Evolutionary conservation across 306 rosid genomes (phyloP).

Genomic region (Fragaria iinumae): DNA sequence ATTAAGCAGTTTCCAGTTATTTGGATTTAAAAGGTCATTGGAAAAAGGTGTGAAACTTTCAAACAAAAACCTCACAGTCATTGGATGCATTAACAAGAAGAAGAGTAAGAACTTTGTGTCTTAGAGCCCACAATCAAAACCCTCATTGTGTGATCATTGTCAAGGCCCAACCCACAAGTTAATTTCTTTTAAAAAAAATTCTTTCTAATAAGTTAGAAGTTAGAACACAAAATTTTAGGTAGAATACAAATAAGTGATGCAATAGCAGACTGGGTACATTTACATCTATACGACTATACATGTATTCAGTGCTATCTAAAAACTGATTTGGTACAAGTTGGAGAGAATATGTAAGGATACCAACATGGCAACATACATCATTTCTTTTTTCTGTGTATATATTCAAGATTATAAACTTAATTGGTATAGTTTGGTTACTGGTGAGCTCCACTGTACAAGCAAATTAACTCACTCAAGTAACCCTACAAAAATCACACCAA

Average conservation of each 20-base stretch:
- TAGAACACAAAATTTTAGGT: background rate
- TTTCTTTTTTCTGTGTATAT: conserved; percentile 11
- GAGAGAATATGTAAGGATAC: background rate
- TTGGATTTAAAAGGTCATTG: too few relatives aligned
- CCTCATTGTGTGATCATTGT: background rate
- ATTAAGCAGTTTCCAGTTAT: too few relatives aligned
- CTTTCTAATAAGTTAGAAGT: background rate
- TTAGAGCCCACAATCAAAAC: too few relatives aligned
- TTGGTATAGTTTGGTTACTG: conserved; percentile 53
- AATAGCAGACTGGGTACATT: background rate
- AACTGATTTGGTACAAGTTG: background rate
- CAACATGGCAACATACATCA: background rate
- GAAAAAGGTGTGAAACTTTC: too few relatives aligned
- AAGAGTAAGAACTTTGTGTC: too few relatives aligned
- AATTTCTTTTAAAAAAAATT: too few relatives aligned
- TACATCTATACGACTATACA: background rate
- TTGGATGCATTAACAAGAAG: too few relatives aligned
- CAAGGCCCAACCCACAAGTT: background rate
- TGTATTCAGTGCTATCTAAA: background rate
- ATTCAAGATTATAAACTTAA: conserved; percentile 16
- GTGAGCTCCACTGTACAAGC: conserved; percentile 61
- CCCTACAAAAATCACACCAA: conserved; percentile 34
- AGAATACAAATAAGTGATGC: background rate
- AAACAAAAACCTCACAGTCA: too few relatives aligned
- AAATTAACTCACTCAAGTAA: conserved; percentile 73